These are phyloP conservation scores for Nakaseomyces kungkrabaensis DNA, from an alignment of 1,139 yeast genomes.

Conservation along the genomic window DNA sequence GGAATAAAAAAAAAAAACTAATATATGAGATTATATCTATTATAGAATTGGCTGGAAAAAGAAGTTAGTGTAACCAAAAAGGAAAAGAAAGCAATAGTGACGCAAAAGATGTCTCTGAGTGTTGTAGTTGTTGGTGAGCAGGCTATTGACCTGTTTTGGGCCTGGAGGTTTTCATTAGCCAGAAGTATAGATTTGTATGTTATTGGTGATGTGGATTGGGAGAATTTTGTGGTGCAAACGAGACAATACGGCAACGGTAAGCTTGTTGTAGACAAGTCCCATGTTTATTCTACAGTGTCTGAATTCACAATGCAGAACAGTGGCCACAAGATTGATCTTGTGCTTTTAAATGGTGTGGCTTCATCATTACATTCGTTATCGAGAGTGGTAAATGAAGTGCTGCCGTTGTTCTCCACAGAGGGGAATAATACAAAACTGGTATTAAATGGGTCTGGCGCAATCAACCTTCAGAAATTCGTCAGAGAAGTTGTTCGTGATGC, in stretches of 20 bases:
- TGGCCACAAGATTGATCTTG: constrained; percentile 34
- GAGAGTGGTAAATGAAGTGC: constrained; percentile 25
- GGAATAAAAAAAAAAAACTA: too few species aligned
- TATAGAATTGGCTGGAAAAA: too few species aligned
- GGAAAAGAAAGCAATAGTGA: not conserved
- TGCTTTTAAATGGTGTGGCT: constrained; percentile 34
- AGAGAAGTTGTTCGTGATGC: constrained; percentile 23
- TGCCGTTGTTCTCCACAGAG: constrained; percentile 27
- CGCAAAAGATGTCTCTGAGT: constrained; percentile 9
- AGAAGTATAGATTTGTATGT: constrained; percentile 22
- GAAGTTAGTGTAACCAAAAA: too few species aligned
- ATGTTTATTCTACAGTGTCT: constrained; percentile 13
- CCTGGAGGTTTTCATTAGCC: constrained; percentile 24
- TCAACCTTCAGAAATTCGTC: constrained; percentile 60
- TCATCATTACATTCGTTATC: constrained; percentile 39
- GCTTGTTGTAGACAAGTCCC: constrained; percentile 19
- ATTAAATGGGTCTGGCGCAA: constrained; percentile 59
- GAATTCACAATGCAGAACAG: constrained; percentile 7
- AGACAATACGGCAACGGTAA: constrained; percentile 17
- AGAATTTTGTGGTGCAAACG: constrained; percentile 18
- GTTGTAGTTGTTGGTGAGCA: constrained; percentile 25
- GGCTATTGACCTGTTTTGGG: constrained; percentile 24
- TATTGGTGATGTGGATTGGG: constrained; percentile 16
- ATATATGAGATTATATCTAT: too few species aligned
- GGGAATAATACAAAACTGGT: constrained; percentile 40